Conservation (phyloP, 495 filamentous ascomycete genomes). For the Penicillium goetzii region DNA sequence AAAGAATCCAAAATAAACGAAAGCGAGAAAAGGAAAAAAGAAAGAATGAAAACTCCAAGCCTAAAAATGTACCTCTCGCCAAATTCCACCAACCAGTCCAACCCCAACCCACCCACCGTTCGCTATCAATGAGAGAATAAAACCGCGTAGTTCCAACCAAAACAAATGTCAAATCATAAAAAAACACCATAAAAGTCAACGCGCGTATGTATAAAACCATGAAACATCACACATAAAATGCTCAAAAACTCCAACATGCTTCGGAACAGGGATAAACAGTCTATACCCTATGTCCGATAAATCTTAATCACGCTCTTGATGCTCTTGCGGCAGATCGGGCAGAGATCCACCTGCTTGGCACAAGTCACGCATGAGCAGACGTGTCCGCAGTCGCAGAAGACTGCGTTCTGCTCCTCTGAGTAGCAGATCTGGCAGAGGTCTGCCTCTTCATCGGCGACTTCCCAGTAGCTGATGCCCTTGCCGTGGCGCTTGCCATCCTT, state of each 20-base stretch:
- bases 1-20: conserved; percentile 1
- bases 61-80: conserved; percentile 2
- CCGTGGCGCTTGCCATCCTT: conserved; percentile 64
- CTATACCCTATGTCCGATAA: conserved; percentile 46
- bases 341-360: conserved; percentile 63
- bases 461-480: conserved; percentile 64
- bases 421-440: conserved; percentile 68
- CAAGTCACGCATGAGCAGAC: conserved; percentile 66
- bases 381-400: conserved; percentile 70
- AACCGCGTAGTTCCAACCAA: conserved; percentile 1
- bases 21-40: not conserved
- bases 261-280: not conserved
- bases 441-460: conserved; percentile 65
- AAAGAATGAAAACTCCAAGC: conserved; percentile 8
- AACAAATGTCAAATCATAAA: conserved; percentile 7
- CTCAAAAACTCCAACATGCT: conserved; percentile 13
- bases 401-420: conserved; percentile 61
- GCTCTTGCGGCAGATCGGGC: conserved; percentile 65
- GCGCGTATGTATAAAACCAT: conserved; percentile 6
- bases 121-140: conserved; percentile 22
- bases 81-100: not conserved
- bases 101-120: conserved; percentile 1
- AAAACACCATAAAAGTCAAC: not conserved
- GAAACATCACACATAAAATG: conserved; percentile 20
- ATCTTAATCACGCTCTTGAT: conserved; percentile 63